Evolutionary conservation across 2,329 filamentous ascomycete species (phyloP), one percentile per base, ranked within the genome.

Genomic region (Monilinia vaccinii-corymbosi): DNA sequence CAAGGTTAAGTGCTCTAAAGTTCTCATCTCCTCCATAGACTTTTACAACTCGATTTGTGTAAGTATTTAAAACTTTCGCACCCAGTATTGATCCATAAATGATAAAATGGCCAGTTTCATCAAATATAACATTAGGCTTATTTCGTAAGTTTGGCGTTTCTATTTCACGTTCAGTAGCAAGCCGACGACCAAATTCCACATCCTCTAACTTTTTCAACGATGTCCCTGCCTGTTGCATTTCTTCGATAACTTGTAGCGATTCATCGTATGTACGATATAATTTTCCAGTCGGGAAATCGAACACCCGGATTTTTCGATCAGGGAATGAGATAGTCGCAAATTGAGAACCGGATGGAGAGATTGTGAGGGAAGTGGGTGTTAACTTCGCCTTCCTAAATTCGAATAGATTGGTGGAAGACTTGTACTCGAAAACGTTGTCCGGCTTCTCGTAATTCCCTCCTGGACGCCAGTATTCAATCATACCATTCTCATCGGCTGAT

Each of bases 301-400:
- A 99, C 21, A 99, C 77, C 31, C 94, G 87, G 51, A 99, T 84
- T 73, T 96, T 95, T 60, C 94, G 85, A 73, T 99, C 94, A 0
- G 94, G 95, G 67, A 97, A 86, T 0, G 94, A 99, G 67, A 94
- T 86, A 0, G 91, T 88, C 1, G 88, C 91, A 70, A 99, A 94
- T 62, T 91, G 89, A 60, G 88, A 83, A 6, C 93, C 91, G 0
- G 87, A 87, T 0, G 92, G 91, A 0, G 94, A 97, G 50, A 99
- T 82, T 0, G 88, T 89, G 52, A 99, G 78, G 13, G 89, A 89
- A 4, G 86, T 84, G 0, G 93, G 92, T 0, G 87, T 82, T 0
- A 91, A 89, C 73, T 96, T 97, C 55, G 89, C 83, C 75, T 97
- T 97, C 71, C 96, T 97, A 77, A 99, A 97, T 57, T 96, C 93